phyloP scores from a whole-genome alignment of 495 filamentous ascomycete genomes.

The Chaetomium tenue region DNA sequence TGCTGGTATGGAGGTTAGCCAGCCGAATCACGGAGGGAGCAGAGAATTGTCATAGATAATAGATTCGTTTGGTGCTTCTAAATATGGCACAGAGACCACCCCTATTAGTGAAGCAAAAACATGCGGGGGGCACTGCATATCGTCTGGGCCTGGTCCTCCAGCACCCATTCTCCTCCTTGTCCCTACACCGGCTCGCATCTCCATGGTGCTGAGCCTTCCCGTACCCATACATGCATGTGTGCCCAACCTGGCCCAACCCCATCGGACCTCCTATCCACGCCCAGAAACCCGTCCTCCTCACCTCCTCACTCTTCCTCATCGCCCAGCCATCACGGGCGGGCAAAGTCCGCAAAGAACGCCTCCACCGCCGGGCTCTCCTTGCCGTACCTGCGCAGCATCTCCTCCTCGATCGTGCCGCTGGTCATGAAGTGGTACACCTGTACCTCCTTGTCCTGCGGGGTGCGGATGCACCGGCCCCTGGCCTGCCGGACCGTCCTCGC shows the following conservation, averaged over 20 bases:
- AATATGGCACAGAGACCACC: not conserved
- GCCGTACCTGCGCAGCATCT: constrained; percentile 52
- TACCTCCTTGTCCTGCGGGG: constrained; percentile 65
- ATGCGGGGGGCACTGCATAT: not conserved
- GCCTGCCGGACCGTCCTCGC: constrained; percentile 65
- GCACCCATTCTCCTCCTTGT: not conserved
- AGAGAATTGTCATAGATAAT: not conserved
- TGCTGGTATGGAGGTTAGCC: no score
- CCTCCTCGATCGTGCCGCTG: constrained; percentile 65
- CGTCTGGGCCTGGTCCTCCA: not conserved
- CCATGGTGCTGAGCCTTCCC: not conserved
- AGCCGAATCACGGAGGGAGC: not conserved
- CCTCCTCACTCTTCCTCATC: not conserved
- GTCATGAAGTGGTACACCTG: constrained; percentile 68
- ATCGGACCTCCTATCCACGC: not conserved
- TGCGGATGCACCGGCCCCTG: constrained; percentile 64
- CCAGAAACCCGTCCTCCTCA: not conserved
- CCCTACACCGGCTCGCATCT: not conserved
- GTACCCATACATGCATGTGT: not conserved
- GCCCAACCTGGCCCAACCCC: not conserved
- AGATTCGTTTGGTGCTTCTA: constrained; percentile 1
- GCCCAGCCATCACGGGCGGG: constrained; percentile 18
- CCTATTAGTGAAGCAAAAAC: constrained; percentile 10
- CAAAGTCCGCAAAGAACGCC: constrained; percentile 6
- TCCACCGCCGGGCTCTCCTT: constrained; percentile 1